Evolutionary conservation across 495 filamentous ascomycete species (phyloP), one percentile per base, ranked within the genome.

Genomic region (Articulospora tetracladia): DNA sequence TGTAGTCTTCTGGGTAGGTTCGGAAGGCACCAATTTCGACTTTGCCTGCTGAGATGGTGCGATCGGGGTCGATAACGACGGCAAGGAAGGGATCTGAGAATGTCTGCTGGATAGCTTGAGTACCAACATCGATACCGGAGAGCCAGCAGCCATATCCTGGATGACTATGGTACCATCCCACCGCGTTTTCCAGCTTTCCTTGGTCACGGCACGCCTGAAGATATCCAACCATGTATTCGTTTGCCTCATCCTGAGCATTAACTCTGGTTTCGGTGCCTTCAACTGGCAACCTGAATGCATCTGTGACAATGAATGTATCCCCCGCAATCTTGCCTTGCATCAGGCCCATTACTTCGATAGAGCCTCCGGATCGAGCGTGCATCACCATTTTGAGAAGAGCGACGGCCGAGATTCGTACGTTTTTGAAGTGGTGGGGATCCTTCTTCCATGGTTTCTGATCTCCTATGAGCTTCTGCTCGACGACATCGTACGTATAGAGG

Each of bases 141-240:
- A 99, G 81, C 95, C 95, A 99, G 78, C 95, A 99, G 10, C 95
- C 95, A 69, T 99, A 99, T 11, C 95, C 95, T 0, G 95, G 95
- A 69, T 99, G 95, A 62, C 86, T 90, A 75, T 99, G 95, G 71
- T 99, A 99, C 95, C 95, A 99, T 20, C 95, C 95, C 8, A 98
- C 88, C 3, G 86, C 90, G 69, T 99, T 98, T 70, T 99, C 95
- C 69, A 83, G 74, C 53, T 93, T 88, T 25, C 79, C 80, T 32
- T 87, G 87, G 58, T 93, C 87, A 36, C 93, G 85, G 57, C 87
- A 88, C 12, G 83, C 80, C 59, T 85, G 76, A 11, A 93, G 81
- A 73, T 93, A 98, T 59, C 86, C 80, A 24, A 94, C 85, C 85
- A 98, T 92, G 76, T 97, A 99, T 74, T 97, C 95, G 75, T 97